Evolutionary conservation across 352 stramenopile genomes (phyloP), one percentile per base, ranked within the genome.

Genomic region (Globisporangium spinosum): DNA sequence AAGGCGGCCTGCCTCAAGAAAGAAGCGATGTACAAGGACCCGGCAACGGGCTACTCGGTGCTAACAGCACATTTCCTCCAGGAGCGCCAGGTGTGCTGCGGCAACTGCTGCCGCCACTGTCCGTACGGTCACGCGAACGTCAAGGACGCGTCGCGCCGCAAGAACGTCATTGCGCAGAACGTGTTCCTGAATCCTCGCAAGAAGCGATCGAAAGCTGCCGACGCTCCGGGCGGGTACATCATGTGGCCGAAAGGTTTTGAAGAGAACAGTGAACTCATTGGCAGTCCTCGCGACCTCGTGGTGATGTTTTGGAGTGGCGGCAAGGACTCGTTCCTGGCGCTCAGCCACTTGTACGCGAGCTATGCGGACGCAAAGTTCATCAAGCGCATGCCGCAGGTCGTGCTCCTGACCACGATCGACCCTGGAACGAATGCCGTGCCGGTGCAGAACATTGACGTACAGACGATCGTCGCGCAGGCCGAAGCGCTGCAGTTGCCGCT

Each of bases 381-480:
- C 7, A 76, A 82, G 64, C 68, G 69, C 2, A 79, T 79, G 70
- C 70, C 83, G 9, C 69, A 76, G 0, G 73, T 97, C 15, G 79
- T 97, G 13, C 77, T 97, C 17, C 75, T 97, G 32, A 96, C 91
- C 23, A 97, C 87, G 2, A 93, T 96, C 76, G 89, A 97, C 74
- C 82, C 82, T 3, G 72, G 73, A 8, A 82, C 72, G 27, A 84
- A 89, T 38, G 73, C 81, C 1, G 89, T 97, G 65, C 89, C 91
- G 1, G 81, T 97, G 59, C 91, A 97, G 68, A 86, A 96, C 57
- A 85, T 97, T 15, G 63, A 71, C 1, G 85, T 94, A 22, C 78
- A 87, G 5, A 79, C 75, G 34, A 84, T 97, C 57, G 76, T 88
- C 0, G 73, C 76, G 25, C 91, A 97, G 74, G 89, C 87, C 4